Evolutionary conservation across 495 filamentous ascomycete genomes (phyloP).

Genomic region (Monascus purpureus): DNA sequence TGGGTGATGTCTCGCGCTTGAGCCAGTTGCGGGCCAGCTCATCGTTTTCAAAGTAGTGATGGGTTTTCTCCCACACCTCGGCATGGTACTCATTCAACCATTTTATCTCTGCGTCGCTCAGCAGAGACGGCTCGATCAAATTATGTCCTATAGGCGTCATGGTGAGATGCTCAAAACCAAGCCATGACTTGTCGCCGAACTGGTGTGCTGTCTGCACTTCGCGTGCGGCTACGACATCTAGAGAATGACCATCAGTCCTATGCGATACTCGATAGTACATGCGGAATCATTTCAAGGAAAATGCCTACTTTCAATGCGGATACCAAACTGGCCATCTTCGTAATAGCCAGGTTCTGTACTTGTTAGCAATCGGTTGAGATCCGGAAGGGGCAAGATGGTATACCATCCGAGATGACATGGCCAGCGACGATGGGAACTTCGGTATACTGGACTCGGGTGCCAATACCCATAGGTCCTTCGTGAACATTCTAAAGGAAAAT

Average conservation of each 20-base stretch:
- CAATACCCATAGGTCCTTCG: conserved; percentile 94
- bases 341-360: conserved; percentile 86
- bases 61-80: conserved; percentile 72
- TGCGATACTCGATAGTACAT: neutral
- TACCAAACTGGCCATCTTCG: conserved; percentile 94
- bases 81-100: conserved; percentile 83
- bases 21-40: conserved; percentile 63
- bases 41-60: conserved; percentile 62
- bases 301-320: conserved; percentile 79
- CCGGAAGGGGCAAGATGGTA: neutral
- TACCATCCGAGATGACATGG: conserved; percentile 78
- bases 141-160: conserved; percentile 92
- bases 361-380: conserved; percentile 7
- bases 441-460: conserved; percentile 77
- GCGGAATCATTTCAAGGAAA: neutral
- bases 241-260: conserved; percentile 6
- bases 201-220: conserved; percentile 73
- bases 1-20: conserved; percentile 60
- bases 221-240: conserved; percentile 70
- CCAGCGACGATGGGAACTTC: conserved; percentile 84
- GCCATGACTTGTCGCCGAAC: conserved; percentile 86
- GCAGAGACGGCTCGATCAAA: conserved; percentile 59
- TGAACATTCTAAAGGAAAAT: conserved; percentile 62
- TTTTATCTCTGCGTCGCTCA: conserved; percentile 63
- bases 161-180: conserved; percentile 94